Evolutionary conservation across 306 rosid species (phyloP).

Genomic region (Quercus robur): DNA sequence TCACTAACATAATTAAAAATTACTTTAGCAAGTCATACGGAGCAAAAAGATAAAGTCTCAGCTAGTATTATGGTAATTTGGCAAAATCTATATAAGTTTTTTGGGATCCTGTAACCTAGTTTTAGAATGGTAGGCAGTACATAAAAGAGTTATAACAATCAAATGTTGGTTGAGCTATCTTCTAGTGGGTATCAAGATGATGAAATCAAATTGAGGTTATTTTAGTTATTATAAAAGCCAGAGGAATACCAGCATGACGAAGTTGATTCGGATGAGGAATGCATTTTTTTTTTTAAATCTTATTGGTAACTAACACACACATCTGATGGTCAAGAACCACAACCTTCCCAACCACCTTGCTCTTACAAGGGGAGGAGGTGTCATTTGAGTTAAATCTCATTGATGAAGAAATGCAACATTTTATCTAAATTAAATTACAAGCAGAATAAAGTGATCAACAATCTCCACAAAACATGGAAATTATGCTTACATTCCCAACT

Average conservation of each 20-base stretch:
- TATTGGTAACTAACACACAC: too few relatives aligned
- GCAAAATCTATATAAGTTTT: neutral
- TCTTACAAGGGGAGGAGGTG: too few relatives aligned
- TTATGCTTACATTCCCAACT: neutral
- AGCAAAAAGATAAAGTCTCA: neutral
- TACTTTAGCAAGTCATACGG: neutral
- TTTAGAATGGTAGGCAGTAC: neutral
- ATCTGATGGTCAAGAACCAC: too few relatives aligned
- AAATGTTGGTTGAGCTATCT: neutral
- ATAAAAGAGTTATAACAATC: neutral
- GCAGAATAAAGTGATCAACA: neutral
- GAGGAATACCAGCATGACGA: neutral
- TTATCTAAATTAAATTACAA: neutral
- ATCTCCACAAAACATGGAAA: neutral
- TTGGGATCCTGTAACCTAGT: neutral
- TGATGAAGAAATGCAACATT: neutral
- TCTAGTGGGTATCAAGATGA: neutral
- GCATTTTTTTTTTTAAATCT: too few relatives aligned
- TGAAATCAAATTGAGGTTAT: neutral
- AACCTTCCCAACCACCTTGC: too few relatives aligned
- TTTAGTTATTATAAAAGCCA: neutral
- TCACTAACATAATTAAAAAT: neutral
- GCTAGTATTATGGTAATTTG: neutral
- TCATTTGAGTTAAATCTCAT: too few relatives aligned
- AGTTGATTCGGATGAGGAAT: neutral